Evolutionary conservation across 2,329 filamentous ascomycete species (phyloP).

Genomic region (Botrytis tulipae): DNA sequence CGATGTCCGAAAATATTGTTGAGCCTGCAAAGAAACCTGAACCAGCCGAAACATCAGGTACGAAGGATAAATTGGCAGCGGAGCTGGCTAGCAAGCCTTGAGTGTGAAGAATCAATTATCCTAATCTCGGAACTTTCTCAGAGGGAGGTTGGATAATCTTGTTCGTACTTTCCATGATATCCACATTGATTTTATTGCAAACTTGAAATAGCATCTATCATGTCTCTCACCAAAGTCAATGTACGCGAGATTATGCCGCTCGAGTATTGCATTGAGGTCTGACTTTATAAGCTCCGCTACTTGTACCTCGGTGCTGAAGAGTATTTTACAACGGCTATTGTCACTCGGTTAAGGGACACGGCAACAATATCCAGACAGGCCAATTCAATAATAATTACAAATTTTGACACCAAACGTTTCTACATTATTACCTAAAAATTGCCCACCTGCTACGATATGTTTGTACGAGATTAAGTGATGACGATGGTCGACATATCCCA

Average conservation of each 20-base stretch:
- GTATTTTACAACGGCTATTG: not conserved
- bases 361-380: not conserved
- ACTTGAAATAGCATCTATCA: not conserved
- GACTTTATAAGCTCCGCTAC: not conserved
- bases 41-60: conserved; percentile 35
- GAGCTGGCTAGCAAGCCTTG: conserved; percentile 33
- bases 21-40: conserved; percentile 35
- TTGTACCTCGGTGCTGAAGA: not conserved
- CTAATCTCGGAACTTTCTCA: not conserved
- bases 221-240: not conserved
- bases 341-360: not conserved
- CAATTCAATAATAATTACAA: not conserved
- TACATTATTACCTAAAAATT: not conserved
- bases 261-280: not conserved
- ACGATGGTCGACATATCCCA: not conserved
- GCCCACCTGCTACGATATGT: not conserved
- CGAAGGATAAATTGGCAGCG: conserved; percentile 37
- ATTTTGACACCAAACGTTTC: not conserved
- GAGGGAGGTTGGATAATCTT: not conserved
- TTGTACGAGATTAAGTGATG: not conserved
- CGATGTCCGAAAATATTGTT: conserved; percentile 44
- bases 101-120: not conserved
- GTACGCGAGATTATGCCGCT: not conserved
- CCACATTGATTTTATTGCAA: not conserved
- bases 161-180: conserved; percentile 7